Conservation (phyloP, 2,329 filamentous ascomycete genomes). For the Alternaria gaisen region DNA sequence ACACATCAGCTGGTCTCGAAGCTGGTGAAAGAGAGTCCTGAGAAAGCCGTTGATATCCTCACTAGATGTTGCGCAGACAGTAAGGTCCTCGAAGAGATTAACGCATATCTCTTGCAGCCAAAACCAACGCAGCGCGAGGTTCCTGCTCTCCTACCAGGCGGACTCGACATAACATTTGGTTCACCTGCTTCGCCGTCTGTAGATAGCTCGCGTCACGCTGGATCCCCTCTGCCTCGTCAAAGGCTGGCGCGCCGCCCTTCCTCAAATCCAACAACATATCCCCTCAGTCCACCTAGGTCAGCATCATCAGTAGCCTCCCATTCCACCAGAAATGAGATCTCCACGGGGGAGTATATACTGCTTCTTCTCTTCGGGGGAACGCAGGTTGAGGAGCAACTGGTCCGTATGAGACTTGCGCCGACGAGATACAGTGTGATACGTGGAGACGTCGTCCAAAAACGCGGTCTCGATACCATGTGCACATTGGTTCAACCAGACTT, state of each 20-base stretch:
- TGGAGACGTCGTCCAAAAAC: neutral
- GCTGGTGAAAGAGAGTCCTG: neutral
- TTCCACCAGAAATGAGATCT: neutral
- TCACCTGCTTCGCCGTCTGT: neutral
- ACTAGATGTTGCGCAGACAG: neutral
- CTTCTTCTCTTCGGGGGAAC: neutral
- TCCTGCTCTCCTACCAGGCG: neutral
- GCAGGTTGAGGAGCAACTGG: neutral
- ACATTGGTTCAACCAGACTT: neutral
- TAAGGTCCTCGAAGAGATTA: neutral
- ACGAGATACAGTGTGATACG: conserved; percentile 15
- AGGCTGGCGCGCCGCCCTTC: neutral
- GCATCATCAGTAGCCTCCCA: conserved; percentile 1
- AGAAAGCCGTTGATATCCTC: neutral
- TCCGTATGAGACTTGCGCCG: neutral
- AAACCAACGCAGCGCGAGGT: neutral
- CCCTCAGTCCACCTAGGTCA: neutral
- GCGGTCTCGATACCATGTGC: too few species aligned
- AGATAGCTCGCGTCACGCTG: neutral
- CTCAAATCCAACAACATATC: neutral
- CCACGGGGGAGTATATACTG: neutral
- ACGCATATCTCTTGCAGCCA: neutral
- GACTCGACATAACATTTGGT: neutral
- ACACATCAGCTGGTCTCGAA: neutral
- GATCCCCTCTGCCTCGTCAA: neutral